Conservation (phyloP, 352 stramenopile species). For the Phytophthora pseudosyringae region DNA sequence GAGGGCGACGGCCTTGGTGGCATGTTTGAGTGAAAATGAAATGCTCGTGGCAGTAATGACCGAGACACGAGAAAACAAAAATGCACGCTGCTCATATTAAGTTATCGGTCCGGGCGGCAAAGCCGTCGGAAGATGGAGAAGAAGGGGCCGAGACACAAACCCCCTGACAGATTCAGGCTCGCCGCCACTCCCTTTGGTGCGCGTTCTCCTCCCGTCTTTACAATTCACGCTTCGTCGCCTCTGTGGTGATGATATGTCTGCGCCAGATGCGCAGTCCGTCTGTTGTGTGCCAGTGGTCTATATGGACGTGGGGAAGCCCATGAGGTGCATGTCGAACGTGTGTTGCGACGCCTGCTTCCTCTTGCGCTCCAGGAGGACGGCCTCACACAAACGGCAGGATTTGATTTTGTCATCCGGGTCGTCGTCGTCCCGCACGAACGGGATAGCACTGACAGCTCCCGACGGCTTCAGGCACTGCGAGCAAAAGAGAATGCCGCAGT, state of each 20-base stretch:
- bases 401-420: conserved; percentile 57
- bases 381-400: conserved; percentile 70
- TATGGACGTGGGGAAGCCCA: conserved; percentile 49
- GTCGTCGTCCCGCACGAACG: conserved; percentile 65
- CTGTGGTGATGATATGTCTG: conserved; percentile 30
- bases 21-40: conserved; percentile 49
- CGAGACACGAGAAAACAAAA: conserved; percentile 20
- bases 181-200: conserved; percentile 30
- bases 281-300: conserved; percentile 22
- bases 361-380: conserved; percentile 62
- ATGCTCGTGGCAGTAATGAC: conserved; percentile 4
- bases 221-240: conserved; percentile 35
- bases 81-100: conserved; percentile 43
- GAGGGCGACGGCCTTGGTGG: conserved; percentile 47
- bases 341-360: conserved; percentile 59
- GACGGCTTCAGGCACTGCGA: conserved; percentile 65
- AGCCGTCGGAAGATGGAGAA: conserved; percentile 30
- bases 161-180: conserved; percentile 16
- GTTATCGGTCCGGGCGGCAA: conserved; percentile 34
- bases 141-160: conserved; percentile 28
- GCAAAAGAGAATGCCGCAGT: conserved; percentile 83
- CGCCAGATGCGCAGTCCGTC: conserved; percentile 30
- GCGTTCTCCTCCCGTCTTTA: conserved; percentile 29
- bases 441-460: conserved; percentile 51
- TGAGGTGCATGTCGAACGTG: conserved; percentile 63